These are phyloP conservation scores for Leavenworthia alabamica DNA, from an alignment of 345 rosid species.

Conservation along the genomic window DNA sequence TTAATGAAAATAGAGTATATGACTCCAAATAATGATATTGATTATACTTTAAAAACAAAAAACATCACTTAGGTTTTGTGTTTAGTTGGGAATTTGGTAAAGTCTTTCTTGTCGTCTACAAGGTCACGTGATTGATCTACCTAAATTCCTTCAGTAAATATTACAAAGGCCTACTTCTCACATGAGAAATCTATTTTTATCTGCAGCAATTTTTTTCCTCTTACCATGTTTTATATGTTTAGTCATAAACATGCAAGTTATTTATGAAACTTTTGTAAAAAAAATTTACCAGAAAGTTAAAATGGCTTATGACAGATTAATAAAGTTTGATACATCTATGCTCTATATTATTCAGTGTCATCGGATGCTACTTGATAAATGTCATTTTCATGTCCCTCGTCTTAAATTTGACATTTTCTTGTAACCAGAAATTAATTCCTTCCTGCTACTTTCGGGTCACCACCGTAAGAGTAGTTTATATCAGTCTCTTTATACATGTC, in stretches of 20 bases:
- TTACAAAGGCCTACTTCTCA: not conserved
- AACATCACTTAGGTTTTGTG: not conserved
- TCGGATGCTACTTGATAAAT: not conserved
- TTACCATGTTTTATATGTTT: not conserved
- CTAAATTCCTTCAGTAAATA: not conserved
- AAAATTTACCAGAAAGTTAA: no score
- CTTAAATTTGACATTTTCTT: slow-evolving; percentile 5
- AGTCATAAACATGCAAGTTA: not conserved
- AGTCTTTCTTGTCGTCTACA: slow-evolving; percentile 2
- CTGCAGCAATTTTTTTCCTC: not conserved
- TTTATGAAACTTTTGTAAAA: no score
- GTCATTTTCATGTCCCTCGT: not conserved
- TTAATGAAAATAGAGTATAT: no score
- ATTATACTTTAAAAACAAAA: not conserved
- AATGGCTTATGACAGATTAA: no score
- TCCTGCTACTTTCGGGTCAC: not conserved
- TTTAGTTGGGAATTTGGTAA: not conserved
- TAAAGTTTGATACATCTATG: not conserved
- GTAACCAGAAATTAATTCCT: not conserved
- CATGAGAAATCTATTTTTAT: not conserved
- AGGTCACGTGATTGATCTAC: not conserved
- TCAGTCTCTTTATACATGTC: not conserved
- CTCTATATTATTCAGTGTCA: not conserved
- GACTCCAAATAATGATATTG: no score
- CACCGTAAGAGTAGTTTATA: slow-evolving; percentile 6